Evolutionary conservation across 768 basidiomycete species (phyloP).

Genomic region (Lentinus brumalis): DNA sequence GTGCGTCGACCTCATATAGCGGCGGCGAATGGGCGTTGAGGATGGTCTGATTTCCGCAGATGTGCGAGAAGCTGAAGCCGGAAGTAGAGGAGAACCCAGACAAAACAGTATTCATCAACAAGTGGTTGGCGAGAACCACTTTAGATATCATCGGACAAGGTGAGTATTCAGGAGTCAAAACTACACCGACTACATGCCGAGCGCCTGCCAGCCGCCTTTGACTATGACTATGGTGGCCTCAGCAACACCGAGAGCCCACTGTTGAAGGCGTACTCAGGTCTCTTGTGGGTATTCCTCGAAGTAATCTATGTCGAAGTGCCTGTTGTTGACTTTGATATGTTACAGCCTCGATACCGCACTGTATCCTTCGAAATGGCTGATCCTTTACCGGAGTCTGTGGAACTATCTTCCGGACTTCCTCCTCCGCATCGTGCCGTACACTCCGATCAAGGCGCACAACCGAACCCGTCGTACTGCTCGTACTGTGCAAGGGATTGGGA

Average conservation of each 20-base stretch:
- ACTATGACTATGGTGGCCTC: slow-evolving; percentile 4
- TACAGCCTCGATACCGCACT: background rate
- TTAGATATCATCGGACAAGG: slow-evolving; percentile 11
- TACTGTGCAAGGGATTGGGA: slow-evolving; percentile 6
- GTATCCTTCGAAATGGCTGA: background rate
- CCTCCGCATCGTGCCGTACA: background rate
- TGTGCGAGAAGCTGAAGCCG: background rate
- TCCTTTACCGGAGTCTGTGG: background rate
- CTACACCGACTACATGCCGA: background rate
- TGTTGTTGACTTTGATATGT: background rate
- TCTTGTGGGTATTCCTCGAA: slow-evolving; percentile 8
- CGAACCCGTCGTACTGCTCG: slow-evolving; percentile 3
- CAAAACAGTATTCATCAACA: background rate
- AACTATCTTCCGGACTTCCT: background rate
- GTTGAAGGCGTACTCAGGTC: slow-evolving; percentile 11
- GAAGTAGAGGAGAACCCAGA: background rate
- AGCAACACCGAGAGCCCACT: slow-evolving; percentile 7
- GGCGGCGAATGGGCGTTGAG: background rate
- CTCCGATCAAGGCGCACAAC: background rate
- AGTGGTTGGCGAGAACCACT: slow-evolving; percentile 1
- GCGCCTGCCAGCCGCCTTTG: background rate
- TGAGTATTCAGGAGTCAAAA: background rate
- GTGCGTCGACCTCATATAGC: background rate
- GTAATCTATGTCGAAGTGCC: background rate
- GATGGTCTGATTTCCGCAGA: background rate